A percentile compares a stretch with the other conserved stretches of the same genome.
Conservation (phyloP, 2,329 filamentous ascomycete genomes). For the Colletotrichum incanum region DNA sequence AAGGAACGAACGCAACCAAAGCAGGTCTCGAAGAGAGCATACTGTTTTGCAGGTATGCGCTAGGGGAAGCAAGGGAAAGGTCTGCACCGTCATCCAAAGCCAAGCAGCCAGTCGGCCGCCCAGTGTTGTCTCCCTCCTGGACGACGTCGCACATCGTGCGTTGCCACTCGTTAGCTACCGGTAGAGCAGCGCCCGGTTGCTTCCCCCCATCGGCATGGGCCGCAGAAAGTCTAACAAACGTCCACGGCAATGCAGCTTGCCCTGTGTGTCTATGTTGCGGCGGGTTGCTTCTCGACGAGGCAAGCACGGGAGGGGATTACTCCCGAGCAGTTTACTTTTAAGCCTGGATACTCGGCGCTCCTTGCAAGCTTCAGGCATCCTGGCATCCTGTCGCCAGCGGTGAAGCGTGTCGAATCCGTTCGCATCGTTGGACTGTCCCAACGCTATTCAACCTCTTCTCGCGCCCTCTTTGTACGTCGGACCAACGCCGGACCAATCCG, state of each 20-base stretch:
- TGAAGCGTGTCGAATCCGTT: background rate
- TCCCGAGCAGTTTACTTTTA: background rate
- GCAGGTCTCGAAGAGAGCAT: background rate
- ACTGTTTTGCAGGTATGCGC: background rate
- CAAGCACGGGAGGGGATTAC: background rate
- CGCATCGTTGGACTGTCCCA: background rate
- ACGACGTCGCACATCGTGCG: background rate
- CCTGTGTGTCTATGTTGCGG: too few species aligned
- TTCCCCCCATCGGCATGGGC: background rate
- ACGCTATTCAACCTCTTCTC: background rate
- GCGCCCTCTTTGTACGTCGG: too few species aligned
- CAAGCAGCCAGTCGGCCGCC: conserved; percentile 1
- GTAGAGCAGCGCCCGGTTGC: background rate
- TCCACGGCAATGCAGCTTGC: background rate
- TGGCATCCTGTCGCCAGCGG: background rate
- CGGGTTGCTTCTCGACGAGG: background rate
- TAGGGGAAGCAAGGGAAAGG: background rate
- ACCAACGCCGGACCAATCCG: too few species aligned
- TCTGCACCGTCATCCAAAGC: background rate
- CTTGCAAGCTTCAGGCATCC: background rate
- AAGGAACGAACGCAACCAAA: background rate
- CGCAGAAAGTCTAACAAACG: background rate
- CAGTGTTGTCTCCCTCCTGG: background rate
- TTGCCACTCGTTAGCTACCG: background rate
- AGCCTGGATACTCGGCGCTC: background rate